Conservation (phyloP, 1,139 yeast species). For the Suhomyces guaymorum region DNA sequence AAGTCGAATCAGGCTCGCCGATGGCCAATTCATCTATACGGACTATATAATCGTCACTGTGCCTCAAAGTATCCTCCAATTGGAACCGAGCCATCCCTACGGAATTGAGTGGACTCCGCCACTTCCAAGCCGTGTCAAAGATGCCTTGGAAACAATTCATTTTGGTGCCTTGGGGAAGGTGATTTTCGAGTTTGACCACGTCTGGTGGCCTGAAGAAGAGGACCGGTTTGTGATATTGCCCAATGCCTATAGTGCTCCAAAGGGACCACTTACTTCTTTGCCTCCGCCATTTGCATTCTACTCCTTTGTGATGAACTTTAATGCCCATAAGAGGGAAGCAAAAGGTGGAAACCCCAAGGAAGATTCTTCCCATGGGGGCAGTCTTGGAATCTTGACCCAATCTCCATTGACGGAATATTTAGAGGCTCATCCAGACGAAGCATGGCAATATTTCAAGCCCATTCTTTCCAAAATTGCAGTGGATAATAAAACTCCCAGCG, state of each 20-base stretch:
- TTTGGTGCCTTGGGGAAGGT: slow-evolving; percentile 80
- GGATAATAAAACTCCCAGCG: slow-evolving; percentile 16
- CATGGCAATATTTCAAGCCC: slow-evolving; percentile 44
- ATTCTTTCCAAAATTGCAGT: slow-evolving; percentile 30
- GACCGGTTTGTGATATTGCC: slow-evolving; percentile 57
- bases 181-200: slow-evolving; percentile 63
- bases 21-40: slow-evolving; percentile 28
- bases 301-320: slow-evolving; percentile 32
- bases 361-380: slow-evolving; percentile 17
- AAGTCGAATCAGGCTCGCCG: too few species aligned
- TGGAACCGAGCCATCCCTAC: slow-evolving; percentile 34
- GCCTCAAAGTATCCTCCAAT: slow-evolving; percentile 67
- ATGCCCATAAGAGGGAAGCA: slow-evolving; percentile 14
- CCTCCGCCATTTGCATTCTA: slow-evolving; percentile 36
- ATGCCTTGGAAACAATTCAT: slow-evolving; percentile 52
- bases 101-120: slow-evolving; percentile 62
- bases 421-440: slow-evolving; percentile 37
- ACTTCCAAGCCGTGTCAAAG: slow-evolving; percentile 48
- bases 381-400: slow-evolving; percentile 65
- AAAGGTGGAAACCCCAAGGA: too few species aligned
- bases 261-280: slow-evolving; percentile 7
- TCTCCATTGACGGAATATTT: slow-evolving; percentile 63
- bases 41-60: slow-evolving; percentile 68
- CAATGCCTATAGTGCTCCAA: slow-evolving; percentile 19
- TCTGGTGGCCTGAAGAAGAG: slow-evolving; percentile 62